phyloP scores from a whole-genome alignment of 495 filamentous ascomycete genomes.

The Podospora sp. region DNA sequence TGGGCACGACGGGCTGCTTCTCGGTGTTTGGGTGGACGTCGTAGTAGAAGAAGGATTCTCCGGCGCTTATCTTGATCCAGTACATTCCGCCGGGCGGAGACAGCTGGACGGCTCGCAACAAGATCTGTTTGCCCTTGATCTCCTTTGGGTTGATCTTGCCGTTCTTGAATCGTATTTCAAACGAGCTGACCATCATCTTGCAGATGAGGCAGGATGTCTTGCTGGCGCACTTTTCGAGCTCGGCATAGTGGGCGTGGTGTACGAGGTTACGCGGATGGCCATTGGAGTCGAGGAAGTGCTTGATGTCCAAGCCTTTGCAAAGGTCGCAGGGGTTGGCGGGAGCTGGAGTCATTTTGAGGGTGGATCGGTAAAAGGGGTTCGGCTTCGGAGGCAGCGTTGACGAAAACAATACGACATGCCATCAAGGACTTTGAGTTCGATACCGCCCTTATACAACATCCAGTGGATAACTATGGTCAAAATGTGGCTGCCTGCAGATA shows the following conservation, averaged over 20 bases:
- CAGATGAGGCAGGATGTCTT: constrained; percentile 1
- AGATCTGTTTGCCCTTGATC: background rate
- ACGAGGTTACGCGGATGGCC: background rate
- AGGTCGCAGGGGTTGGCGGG: background rate
- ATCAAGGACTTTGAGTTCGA: background rate
- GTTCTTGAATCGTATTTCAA: background rate
- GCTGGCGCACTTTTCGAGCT: background rate
- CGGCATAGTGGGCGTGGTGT: background rate
- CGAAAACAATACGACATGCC: background rate
- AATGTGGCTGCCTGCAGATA: background rate
- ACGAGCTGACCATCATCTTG: background rate
- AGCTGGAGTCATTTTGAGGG: background rate
- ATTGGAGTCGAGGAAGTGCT: background rate
- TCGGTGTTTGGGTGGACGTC: constrained; percentile 2
- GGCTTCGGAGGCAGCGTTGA: background rate
- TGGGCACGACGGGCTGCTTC: background rate
- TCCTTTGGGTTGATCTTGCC: background rate
- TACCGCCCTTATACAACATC: background rate
- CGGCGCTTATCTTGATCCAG: constrained; percentile 1
- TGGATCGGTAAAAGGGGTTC: background rate
- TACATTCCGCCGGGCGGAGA: constrained; percentile 8
- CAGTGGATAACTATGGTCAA: background rate
- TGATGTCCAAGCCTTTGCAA: background rate
- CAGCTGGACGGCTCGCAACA: background rate
- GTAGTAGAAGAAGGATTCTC: background rate